These are phyloP conservation scores for Leccinum subrobustum DNA, from an alignment of 1,284 basidiomycete species.

Conservation along the genomic window DNA sequence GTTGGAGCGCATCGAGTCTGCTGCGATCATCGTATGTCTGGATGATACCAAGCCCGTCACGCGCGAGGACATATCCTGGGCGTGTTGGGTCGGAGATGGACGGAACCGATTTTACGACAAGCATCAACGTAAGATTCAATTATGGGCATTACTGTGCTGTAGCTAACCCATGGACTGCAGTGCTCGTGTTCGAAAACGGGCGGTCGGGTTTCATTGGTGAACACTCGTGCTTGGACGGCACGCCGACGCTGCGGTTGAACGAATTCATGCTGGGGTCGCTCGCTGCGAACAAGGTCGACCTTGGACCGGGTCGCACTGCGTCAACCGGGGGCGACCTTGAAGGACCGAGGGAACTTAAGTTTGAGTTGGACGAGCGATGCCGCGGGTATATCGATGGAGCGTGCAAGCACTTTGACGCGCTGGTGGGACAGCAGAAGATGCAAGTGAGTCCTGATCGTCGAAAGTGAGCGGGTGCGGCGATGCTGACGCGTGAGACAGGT, in stretches of 20 bases:
- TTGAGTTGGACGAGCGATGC: constrained; percentile 66
- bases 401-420: constrained; percentile 69
- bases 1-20: constrained; percentile 84
- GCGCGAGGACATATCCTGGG: constrained; percentile 82
- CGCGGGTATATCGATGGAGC: constrained; percentile 53
- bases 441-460: constrained; percentile 48
- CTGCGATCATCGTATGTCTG: constrained; percentile 85
- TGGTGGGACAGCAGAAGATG: constrained; percentile 82
- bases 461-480: not conserved
- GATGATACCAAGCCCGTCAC: constrained; percentile 82
- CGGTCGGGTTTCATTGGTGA: constrained; percentile 90
- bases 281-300: constrained; percentile 76
- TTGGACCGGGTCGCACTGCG: constrained; percentile 48
- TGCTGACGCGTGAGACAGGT: constrained; percentile 43
- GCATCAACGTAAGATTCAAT: constrained; percentile 73
- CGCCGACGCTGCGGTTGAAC: constrained; percentile 92
- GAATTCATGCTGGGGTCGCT: constrained; percentile 89
- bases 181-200: constrained; percentile 91
- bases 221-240: constrained; percentile 96
- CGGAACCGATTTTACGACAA: constrained; percentile 97
- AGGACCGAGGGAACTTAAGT: constrained; percentile 66
- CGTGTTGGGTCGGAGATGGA: constrained; percentile 90
- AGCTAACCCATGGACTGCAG: constrained; percentile 38
- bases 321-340: constrained; percentile 49
- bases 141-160: not conserved